Base-by-base conservation (phyloP, 2,329 filamentous ascomycete species). In the Dothidotthia symphoricarpi region DNA sequence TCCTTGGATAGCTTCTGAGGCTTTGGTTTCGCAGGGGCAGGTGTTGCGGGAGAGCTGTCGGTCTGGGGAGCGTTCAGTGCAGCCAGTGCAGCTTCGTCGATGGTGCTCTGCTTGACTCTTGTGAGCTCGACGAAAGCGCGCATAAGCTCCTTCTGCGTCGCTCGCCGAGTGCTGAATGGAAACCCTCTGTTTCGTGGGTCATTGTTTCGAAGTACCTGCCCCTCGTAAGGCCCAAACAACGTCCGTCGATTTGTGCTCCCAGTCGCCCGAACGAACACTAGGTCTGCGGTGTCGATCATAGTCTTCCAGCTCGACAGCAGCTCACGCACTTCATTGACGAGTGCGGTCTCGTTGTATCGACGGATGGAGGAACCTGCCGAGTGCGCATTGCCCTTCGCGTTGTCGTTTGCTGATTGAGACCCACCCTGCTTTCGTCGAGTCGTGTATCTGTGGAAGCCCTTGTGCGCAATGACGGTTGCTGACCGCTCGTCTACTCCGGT, bases 371-470 rank as follows among this genome's bases (percentile, higher is more conserved):
- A 87, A 64, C 94, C 93, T 6, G 90, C 94, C 3, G 93, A 97
- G 67, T 97, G 89, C 0, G 93, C 93, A 31, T 85, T 83, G 11
- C 93, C 91, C 62, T 95, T 95, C n/a, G 90, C 81, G 45, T 88
- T 86, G 65, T 98, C 93, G 64, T 89, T 97, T 17, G 91, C 85
- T 3, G 90, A 94, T 65, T 98, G 93, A 9, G 89, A 84, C 28
- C 94, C 93, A 74, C 93, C 93, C 66, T 98, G 93, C 66, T 98
- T 98, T 51, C 93, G 80, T 49, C 93, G 78, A 5, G 93, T 98
- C 0, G 94, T 98, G 63, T 98, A 98, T 40, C 93, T 80, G 66
- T 98, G 94, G 66, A 97, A 98, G 0, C 91, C 96, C 72, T 98
- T 98, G 69, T 97, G 91, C 0, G 89, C 91, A 29, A 96, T 76